Base-by-base conservation (phyloP, 768 basidiomycete species). In the Leccinum subgranulosum region DNA sequence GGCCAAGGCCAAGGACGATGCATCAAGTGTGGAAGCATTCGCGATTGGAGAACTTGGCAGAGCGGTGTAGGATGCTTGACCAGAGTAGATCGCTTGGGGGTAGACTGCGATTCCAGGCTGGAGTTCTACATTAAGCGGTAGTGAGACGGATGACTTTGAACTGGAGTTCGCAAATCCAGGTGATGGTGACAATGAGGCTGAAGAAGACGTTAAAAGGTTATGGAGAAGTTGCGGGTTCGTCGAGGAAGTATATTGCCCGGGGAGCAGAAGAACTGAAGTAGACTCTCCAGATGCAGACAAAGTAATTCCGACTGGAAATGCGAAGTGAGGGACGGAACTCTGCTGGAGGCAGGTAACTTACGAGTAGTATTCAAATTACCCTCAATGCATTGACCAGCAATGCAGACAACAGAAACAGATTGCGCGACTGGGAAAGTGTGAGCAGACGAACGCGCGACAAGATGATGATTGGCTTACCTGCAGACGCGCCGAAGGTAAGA, bases 301-400 rank as follows among this genome's bases (percentile, higher is more conserved):
- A 51, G 78, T 84, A 60, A 82, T 83, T 60, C 91, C 91, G 60
- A 93, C 91, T 93, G 57, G 17, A 53, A 53, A 54, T 33, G 48
- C 52, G 49, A 54, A 28, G 57, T 68, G 31, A 70, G 21, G 19
- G 46, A 34, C 9, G 23, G 63, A 54, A 61, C 50, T 46, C n/a
- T 27, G 43, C 43, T 5, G 21, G 33, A 52, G 4, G 39, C 56
- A 19, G 15, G 27, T 33, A 57, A 85, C 88, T 75, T 65, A 82
- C 81, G 68, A 36, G 88, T 87, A 23, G 79, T 82, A 67, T 92
- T 92, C 31, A 88, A 84, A 73, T 75, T 82, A 57, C 91, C 91
- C 72, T 91, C 81, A 56, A 92, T 74, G 77, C 91, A 92, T 87
- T 93, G 90, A 64, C 90, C 90, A 70, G 90, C 87, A 88, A 90